A percentile compares a stretch with the other conserved stretches of the same genome.
Conservation (phyloP, 2,329 filamentous ascomycete genomes). For the Cladosporium cucumerinum region DNA sequence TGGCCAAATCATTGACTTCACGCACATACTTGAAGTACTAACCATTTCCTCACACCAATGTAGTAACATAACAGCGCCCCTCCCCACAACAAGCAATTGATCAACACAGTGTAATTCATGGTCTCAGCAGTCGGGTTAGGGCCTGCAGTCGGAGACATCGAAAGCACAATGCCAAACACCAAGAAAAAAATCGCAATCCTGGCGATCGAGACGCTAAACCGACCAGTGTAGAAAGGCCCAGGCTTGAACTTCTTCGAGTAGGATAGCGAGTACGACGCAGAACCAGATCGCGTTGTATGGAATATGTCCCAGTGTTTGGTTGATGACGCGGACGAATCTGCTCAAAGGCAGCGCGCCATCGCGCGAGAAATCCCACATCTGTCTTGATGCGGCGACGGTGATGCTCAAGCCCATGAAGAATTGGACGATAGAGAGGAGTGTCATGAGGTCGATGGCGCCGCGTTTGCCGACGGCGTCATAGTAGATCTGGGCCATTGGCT, state of each 20-base stretch:
- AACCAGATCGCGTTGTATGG: slow-evolving; percentile 57
- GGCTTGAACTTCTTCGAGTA: slow-evolving; percentile 58
- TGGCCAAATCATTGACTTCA: slow-evolving; percentile 44
- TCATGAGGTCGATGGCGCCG: slow-evolving; percentile 58
- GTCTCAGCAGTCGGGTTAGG: slow-evolving; percentile 49
- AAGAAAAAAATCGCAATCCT: slow-evolving; percentile 54
- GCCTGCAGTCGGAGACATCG: slow-evolving; percentile 58
- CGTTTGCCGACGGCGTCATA: slow-evolving; percentile 59
- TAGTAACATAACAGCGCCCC: slow-evolving; percentile 56
- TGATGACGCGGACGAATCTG: slow-evolving; percentile 55
- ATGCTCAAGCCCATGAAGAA: slow-evolving; percentile 61
- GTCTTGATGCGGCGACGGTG: slow-evolving; percentile 57
- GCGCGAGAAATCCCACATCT: slow-evolving; percentile 62
- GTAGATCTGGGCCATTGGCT: slow-evolving; percentile 61
- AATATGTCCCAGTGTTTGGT: slow-evolving; percentile 54
- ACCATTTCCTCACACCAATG: slow-evolving; percentile 55
- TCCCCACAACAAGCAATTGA: slow-evolving; percentile 58
- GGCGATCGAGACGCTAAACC: slow-evolving; percentile 52
- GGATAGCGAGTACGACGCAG: slow-evolving; percentile 48
- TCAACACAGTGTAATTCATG: slow-evolving; percentile 64
- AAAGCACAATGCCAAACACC: slow-evolving; percentile 53
- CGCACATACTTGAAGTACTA: not conserved
- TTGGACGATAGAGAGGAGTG: slow-evolving; percentile 58
- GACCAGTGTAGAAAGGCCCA: slow-evolving; percentile 58
- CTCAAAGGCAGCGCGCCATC: slow-evolving; percentile 62